Evolutionary conservation across 2,329 filamentous ascomycete genomes (phyloP).

Genomic region (Macrophomina pseudophaseolina): DNA sequence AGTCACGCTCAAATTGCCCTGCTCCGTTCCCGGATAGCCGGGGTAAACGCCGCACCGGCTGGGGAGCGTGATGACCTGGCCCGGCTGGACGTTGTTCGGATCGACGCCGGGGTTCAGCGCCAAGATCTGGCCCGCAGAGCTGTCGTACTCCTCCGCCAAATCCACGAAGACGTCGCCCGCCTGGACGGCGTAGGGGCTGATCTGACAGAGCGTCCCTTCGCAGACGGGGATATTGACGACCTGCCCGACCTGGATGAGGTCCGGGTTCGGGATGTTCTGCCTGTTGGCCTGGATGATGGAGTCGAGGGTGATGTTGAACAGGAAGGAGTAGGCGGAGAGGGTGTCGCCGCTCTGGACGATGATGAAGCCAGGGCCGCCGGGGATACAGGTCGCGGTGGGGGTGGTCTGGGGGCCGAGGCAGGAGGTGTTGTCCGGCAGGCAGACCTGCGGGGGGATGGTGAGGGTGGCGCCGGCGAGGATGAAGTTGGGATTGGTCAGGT

Average conservation of each 20-base stretch:
- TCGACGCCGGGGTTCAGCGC: conserved; percentile 32
- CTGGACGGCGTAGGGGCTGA: conserved; percentile 33
- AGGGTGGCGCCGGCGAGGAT: conserved; percentile 24
- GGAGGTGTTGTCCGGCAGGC: conserved; percentile 33
- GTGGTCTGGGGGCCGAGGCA: conserved; percentile 28
- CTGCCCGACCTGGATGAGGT: conserved; percentile 31
- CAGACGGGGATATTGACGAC: conserved; percentile 36
- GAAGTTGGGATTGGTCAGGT: conserved; percentile 20
- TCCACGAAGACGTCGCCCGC: conserved; percentile 34
- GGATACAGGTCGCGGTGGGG: conserved; percentile 32
- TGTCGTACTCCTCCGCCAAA: conserved; percentile 30
- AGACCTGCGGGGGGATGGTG: conserved; percentile 25
- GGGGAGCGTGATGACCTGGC: conserved; percentile 21
- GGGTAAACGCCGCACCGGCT: neutral
- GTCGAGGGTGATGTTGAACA: conserved; percentile 35
- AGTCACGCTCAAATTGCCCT: no score
- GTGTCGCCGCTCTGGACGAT: conserved; percentile 32
- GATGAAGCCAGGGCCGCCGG: conserved; percentile 33
- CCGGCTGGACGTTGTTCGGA: conserved; percentile 28
- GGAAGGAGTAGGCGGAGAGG: conserved; percentile 31
- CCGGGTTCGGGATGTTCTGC: conserved; percentile 31
- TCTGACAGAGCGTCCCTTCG: conserved; percentile 30
- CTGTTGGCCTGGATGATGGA: conserved; percentile 32
- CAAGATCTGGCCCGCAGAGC: conserved; percentile 33
- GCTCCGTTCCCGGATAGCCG: neutral